Conservation (phyloP, 371 early-diverging fungal species). For the Circinella minor region DNA sequence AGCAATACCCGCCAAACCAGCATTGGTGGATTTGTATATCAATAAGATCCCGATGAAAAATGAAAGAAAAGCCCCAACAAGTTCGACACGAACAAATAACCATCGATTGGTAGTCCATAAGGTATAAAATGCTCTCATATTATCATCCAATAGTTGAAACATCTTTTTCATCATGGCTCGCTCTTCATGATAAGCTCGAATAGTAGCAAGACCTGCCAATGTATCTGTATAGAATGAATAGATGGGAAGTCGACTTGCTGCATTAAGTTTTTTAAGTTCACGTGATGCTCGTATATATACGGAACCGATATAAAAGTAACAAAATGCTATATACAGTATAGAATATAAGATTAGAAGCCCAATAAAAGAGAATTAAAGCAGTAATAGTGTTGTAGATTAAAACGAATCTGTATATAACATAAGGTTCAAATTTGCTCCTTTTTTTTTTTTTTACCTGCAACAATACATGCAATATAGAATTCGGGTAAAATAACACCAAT, state of each 20-base stretch:
- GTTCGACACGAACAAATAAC: conserved; percentile 73
- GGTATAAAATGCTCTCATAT: conserved; percentile 81
- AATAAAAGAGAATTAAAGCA: neutral
- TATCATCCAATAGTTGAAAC: conserved; percentile 58
- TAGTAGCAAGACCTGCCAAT: conserved; percentile 52
- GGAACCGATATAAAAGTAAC: conserved; percentile 45
- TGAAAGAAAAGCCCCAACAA: conserved; percentile 70
- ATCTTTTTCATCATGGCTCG: conserved; percentile 49
- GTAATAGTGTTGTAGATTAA: no score
- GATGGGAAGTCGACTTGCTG: conserved; percentile 53
- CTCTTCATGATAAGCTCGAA: conserved; percentile 59
- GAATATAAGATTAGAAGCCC: no score
- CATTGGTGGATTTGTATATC: conserved; percentile 58
- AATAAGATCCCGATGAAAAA: conserved; percentile 68
- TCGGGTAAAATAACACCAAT: conserved; percentile 67
- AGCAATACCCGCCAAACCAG: conserved; percentile 82
- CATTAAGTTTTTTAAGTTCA: conserved; percentile 58
- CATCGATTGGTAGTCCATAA: conserved; percentile 83
- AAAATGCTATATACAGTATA: conserved; percentile 17
- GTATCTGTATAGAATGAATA: conserved; percentile 62
- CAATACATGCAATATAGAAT: conserved; percentile 51
- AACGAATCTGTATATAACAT: neutral
- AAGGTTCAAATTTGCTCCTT: no score
- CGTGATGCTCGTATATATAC: conserved; percentile 63
- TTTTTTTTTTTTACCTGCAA: conserved; percentile 31